These are phyloP conservation scores for Cryptococcus sp. DNA, from an alignment of 1,284 basidiomycete genomes.

Conservation along the genomic window DNA sequence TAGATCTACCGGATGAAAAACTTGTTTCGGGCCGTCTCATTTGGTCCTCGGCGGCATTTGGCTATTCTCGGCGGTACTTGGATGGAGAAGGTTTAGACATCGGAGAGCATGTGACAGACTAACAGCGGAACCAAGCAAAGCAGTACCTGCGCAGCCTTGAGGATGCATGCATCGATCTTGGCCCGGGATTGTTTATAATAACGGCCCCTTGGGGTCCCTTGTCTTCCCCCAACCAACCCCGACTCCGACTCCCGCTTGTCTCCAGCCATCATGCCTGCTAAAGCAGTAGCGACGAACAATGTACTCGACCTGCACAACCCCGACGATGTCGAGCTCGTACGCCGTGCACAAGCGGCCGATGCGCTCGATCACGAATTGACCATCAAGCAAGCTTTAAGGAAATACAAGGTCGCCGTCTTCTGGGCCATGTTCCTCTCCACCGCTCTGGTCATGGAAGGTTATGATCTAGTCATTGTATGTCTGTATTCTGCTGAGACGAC, in stretches of 20 bases:
- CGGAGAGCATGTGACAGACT: background rate
- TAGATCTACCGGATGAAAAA: no score
- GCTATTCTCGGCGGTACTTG: background rate
- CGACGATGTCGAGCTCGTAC: constrained; percentile 12
- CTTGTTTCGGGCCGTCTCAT: no score
- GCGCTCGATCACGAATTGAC: constrained; percentile 16
- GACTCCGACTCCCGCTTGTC: no score
- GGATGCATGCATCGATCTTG: background rate
- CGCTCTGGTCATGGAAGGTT: constrained; percentile 40
- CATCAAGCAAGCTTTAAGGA: constrained; percentile 25
- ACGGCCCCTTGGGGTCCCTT: background rate
- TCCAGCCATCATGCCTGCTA: background rate
- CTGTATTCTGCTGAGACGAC: background rate
- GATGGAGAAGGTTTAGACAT: background rate
- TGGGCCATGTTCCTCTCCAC: constrained; percentile 32
- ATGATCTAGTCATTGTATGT: constrained; percentile 31
- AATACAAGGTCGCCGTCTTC: constrained; percentile 27
- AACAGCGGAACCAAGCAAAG: background rate
- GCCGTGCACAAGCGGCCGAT: constrained; percentile 20
- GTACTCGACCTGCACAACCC: constrained; percentile 1
- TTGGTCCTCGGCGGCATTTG: no score
- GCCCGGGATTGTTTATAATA: background rate
- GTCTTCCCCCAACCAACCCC: background rate
- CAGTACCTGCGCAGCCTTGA: background rate
- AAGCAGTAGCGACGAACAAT: background rate